Conservation (phyloP, 768 basidiomycete genomes). For the Suillus luteus region DNA sequence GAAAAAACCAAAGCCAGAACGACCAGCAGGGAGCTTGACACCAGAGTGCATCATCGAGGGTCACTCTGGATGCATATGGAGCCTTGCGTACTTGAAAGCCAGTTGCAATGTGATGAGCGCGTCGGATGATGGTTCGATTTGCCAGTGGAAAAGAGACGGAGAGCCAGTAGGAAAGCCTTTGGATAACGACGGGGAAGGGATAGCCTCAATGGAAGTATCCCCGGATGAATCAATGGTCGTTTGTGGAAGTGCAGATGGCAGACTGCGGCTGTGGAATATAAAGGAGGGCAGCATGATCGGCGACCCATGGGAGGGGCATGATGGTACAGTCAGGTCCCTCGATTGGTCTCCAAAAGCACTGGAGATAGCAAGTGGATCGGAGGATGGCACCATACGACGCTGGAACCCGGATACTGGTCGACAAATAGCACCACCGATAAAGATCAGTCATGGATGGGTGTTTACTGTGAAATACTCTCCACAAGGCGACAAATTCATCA, state of each 20-base stretch:
- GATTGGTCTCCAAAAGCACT: constrained; percentile 19
- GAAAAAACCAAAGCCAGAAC: background rate
- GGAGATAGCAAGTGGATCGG: constrained; percentile 16
- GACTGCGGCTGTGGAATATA: background rate
- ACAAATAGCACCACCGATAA: background rate
- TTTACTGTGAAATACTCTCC: background rate
- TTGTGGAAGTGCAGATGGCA: background rate
- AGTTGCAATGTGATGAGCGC: background rate
- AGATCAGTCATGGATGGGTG: background rate
- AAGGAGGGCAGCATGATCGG: background rate
- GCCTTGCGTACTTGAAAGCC: background rate
- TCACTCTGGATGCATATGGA: background rate
- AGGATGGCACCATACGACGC: constrained; percentile 1
- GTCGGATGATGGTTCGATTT: background rate
- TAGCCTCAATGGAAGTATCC: background rate
- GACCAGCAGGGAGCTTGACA: background rate
- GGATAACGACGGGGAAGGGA: background rate
- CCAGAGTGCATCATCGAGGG: background rate
- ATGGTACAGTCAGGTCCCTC: background rate
- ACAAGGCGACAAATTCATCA: background rate
- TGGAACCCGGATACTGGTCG: constrained; percentile 16
- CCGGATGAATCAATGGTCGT: background rate
- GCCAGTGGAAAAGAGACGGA: background rate
- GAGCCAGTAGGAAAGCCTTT: background rate
- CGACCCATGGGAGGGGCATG: constrained; percentile 3